Conservation (phyloP, 176 grass and related monocot species). For the Pontederia crassipes region DNA sequence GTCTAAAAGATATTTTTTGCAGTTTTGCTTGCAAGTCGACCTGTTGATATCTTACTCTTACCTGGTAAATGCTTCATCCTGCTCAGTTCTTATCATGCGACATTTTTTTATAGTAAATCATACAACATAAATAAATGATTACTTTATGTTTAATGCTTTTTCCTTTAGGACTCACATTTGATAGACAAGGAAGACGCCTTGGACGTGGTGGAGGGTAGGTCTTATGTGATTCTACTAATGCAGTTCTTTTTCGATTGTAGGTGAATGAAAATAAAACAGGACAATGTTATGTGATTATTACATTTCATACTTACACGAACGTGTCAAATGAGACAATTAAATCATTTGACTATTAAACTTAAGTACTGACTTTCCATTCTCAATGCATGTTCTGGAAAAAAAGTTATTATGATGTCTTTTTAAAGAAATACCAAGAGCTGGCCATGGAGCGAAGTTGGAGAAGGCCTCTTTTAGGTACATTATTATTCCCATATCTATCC, state of each 20-base stretch:
- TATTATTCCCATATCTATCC: neutral
- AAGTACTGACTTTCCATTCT: neutral
- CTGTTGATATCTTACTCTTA: conserved; percentile 67
- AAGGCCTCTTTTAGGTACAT: conserved; percentile 72
- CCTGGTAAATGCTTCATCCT: conserved; percentile 42
- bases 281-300: neutral
- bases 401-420: conserved; percentile 92
- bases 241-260: conserved; percentile 2
- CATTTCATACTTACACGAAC: no score
- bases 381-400: neutral
- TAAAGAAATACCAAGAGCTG: conserved; percentile 75
- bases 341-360: neutral
- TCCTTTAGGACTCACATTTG: conserved; percentile 79
- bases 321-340: neutral
- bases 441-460: conserved; percentile 63
- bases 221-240: neutral
- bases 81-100: neutral
- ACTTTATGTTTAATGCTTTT: conserved; percentile 1
- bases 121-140: no score
- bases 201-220: conserved; percentile 90
- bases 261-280: neutral
- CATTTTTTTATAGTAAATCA: neutral
- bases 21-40: conserved; percentile 63
- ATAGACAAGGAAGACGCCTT: conserved; percentile 72
- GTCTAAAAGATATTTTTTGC: conserved; percentile 8